A percentile compares a stretch with the other conserved stretches of the same genome.
Evolutionary conservation across 1,284 basidiomycete genomes (phyloP).

Genomic region (Ustilago loliicola): DNA sequence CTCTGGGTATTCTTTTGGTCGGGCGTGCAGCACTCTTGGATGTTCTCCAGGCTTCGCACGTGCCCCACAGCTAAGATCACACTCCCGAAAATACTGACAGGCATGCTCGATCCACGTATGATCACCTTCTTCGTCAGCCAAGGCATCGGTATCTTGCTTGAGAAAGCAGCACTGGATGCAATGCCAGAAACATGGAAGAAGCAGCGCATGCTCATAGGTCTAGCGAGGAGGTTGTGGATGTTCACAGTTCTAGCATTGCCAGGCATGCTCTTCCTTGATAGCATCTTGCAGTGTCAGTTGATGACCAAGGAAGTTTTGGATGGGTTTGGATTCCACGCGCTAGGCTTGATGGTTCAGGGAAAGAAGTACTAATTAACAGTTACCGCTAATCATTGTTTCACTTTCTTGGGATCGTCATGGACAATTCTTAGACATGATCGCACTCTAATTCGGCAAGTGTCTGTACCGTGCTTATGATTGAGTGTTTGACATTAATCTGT

Average conservation of each 20-base stretch:
- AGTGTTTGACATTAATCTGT: neutral
- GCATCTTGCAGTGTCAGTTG: conserved; percentile 22
- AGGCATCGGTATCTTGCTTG: conserved; percentile 29
- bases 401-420: conserved; percentile 4
- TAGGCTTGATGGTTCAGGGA: conserved; percentile 35
- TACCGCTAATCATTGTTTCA: neutral
- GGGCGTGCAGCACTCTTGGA: conserved; percentile 43
- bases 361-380: conserved; percentile 23
- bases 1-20: conserved; percentile 50
- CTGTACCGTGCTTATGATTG: neutral
- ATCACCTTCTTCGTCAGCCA: conserved; percentile 42
- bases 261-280: conserved; percentile 35
- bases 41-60: conserved; percentile 32
- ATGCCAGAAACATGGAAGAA: conserved; percentile 24
- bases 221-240: conserved; percentile 35
- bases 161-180: conserved; percentile 28
- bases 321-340: conserved; percentile 21
- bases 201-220: conserved; percentile 12
- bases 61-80: neutral
- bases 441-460: neutral
- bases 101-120: conserved; percentile 41
- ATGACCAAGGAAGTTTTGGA: conserved; percentile 39
- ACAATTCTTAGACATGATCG: conserved; percentile 17
- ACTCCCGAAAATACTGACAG: conserved; percentile 1
- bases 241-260: conserved; percentile 23